Evolutionary conservation across 2,329 filamentous ascomycete genomes (phyloP), one percentile per base, ranked within the genome.

Genomic region (Penicillium sp.): DNA sequence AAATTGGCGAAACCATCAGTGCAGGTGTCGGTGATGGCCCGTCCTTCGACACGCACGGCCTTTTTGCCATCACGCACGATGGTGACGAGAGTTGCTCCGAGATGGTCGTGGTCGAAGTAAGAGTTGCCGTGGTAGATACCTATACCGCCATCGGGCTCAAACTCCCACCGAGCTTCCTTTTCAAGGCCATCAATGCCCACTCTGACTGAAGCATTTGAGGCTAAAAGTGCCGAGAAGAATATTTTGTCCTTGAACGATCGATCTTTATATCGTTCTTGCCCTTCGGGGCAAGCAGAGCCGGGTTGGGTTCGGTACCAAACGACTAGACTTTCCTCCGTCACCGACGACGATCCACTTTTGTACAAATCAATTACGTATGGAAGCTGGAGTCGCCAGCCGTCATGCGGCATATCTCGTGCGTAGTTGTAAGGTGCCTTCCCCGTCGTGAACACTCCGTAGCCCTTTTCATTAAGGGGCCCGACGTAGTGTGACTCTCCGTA

Each of bases 401-500:
- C 66, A 47, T 70, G 67, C 35, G 60, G 58, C 57, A 68, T 67
- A 2, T 48, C 55, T 18, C 44, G 30, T 3, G 63, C 67, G 44
- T 70, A 70, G 44, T 67, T 58, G 43, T 63, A 66, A 28, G 80
- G 78, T 3, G 79, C 79, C 2, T 70, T 51, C 1, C 51, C 55
- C 1, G 52, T 49, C 2, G 44, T 46, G n/a, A 57, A 52, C 3
- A 54, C 35, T 2, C 45, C 51, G 16, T 51, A 54, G 7, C 51
- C 55, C 22, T 57, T 57, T 8, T 77, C 67, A 39, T 73, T 64
- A 31, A 82, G 65, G 0, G 80, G 76, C 20, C 76, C 76, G 55
- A 83, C 80, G 62, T 84, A 83, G 64, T 81, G 80, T 1, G 80
- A 79, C 63, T 85, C 82, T 30, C 81, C 81, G 54, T 76, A 84